Evolutionary conservation across 2,329 filamentous ascomycete genomes (phyloP), one percentile per base, ranked within the genome.

Genomic region (Bipolaris gigantea): DNA sequence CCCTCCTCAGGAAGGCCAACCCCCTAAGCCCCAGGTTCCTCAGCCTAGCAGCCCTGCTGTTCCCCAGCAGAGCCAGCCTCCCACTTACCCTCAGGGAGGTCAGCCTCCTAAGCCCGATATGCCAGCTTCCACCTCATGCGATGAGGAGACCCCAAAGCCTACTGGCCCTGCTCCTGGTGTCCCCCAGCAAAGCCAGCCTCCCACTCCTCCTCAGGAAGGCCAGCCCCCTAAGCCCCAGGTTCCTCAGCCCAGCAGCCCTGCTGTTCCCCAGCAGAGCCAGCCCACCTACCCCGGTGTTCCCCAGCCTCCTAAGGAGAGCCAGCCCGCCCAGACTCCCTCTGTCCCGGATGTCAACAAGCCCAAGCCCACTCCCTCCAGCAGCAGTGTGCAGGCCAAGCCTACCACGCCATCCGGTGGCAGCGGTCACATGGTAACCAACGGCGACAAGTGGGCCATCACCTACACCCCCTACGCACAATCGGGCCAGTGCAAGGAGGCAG

Each of bases 361-460:
- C 23, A 58, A 58, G 53, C 69, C 69, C 18, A 63, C 45, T 46
- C 55, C 59, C 48, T 61, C 61, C 52, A 62, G 64, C 50, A 51
- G 53, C 33, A 61, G 57, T 13, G 58, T 56, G 21, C 67, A 68
- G 62, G 63, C 70, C 47, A 70, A 71, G 63, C 64, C 69, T 25
- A 69, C 65, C 56, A 62, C 60, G 35, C 48, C 58, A 55, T 69
- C 67, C 56, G 55, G 52, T 56, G 48, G 52, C 23, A 55, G 56
- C 43, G 64, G 63, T 61, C 66, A 65, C 49, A 72, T 75, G 55
- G 63, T 65, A 40, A 72, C 73, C 63, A 78, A 79, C 50, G 77
- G 77, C 61, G 60, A 75, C 64, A 74, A 78, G 67, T 79, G 77
- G 77, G 73, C 76, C 61, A 77, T 80, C 60, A 78, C 77, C 66